Evolutionary conservation across 1,284 basidiomycete species (phyloP).

Genomic region (Tilletia caries): DNA sequence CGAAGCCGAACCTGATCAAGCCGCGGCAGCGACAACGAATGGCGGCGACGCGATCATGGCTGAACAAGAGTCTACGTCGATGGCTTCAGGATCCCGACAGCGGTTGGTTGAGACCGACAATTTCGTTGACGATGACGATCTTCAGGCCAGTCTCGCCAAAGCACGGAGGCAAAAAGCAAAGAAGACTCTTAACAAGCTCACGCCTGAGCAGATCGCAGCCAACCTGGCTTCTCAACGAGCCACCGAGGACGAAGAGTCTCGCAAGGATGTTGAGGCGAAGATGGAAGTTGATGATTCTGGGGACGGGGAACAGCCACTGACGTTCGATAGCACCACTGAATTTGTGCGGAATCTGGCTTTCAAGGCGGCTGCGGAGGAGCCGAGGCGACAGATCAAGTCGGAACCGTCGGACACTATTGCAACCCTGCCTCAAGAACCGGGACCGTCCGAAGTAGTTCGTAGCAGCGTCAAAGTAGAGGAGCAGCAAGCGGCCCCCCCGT

Average conservation of each 20-base stretch:
- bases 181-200: constrained; percentile 68
- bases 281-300: constrained; percentile 13
- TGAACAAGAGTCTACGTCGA: background rate
- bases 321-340: constrained; percentile 94
- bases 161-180: constrained; percentile 76
- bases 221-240: constrained; percentile 65
- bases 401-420: constrained; percentile 26
- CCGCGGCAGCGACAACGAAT: constrained; percentile 41
- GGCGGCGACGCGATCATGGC: constrained; percentile 10
- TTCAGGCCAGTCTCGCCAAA: constrained; percentile 85
- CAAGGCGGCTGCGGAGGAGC: constrained; percentile 57
- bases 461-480: constrained; percentile 6
- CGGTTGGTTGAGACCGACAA: constrained; percentile 54
- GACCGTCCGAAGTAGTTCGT: background rate
- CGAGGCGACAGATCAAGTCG: constrained; percentile 62
- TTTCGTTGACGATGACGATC: constrained; percentile 96
- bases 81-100: background rate
- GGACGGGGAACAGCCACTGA: constrained; percentile 57
- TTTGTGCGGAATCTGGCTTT: constrained; percentile 78
- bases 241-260: constrained; percentile 60
- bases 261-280: background rate
- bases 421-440: background rate
- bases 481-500: background rate
- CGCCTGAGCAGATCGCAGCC: constrained; percentile 78
- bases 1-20: constrained; percentile 57